Base-by-base conservation (phyloP, 768 basidiomycete species). In the Rhodotorula babjevae region DNA sequence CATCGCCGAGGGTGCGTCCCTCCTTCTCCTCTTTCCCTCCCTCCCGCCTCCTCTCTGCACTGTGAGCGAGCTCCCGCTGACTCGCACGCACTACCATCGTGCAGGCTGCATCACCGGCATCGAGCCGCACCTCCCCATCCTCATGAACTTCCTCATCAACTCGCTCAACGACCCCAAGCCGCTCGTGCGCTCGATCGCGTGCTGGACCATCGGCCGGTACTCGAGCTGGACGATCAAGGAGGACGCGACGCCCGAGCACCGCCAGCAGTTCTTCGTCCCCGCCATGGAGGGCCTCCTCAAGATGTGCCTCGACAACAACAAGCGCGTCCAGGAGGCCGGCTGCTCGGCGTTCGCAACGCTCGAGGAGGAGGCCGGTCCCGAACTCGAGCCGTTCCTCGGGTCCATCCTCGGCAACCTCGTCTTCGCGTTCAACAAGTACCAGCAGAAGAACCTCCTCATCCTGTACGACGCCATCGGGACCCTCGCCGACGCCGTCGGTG, bases 391-490 rank as follows among this genome's bases (percentile, higher is more conserved):
- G 3, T 98, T 90, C 83, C 88, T 98, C 25, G 93, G 95, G 78
- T 94, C 94, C 8, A 91, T 99, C 65, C 84, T 99, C 69, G 88
- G 90, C 65, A 97, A 97, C 81, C 85, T 99, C 65, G 94, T 98
- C 50, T 88, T 92, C 74, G 96, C 96, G 2, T 99, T 98, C 82
- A 87, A 91, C 68, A 97, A 96, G 82, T 99, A 99, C 82, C 96
- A 99, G 80, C 94, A 96, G 82, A 98, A 98, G 86, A 99, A 99
- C 80, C 89, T 98, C 86, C 86, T 99, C 76, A 99, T 98, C 71
- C 83, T 99, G 46, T 98, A 98, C 79, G 96, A 99, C 78, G 96
- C 96, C n/a, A 90, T 99, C 59, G 96, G 96, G 14, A 99, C 96
- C 1, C 84, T 99, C 50, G 96, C 96, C 14, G 96, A 99, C 79